Conservation (phyloP, 345 rosid species). For the Turnera subulata region DNA sequence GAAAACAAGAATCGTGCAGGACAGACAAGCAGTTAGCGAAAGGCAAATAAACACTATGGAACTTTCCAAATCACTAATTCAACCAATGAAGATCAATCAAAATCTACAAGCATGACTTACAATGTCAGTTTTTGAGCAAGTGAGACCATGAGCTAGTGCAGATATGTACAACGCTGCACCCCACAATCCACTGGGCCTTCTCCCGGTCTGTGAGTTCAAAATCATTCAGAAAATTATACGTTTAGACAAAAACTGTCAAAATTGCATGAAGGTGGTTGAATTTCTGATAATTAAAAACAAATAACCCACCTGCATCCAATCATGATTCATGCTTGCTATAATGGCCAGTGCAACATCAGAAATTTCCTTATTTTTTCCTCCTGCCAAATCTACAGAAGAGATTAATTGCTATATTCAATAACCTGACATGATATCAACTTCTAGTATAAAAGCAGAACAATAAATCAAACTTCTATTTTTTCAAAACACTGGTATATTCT, state of each 20-base stretch:
- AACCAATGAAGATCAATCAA: too few species aligned
- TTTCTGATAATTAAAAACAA: constrained; percentile 12
- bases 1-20: not conserved
- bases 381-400: constrained; percentile 45
- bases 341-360: constrained; percentile 55
- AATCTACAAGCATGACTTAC: too few species aligned
- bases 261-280: constrained; percentile 2
- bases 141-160: constrained; percentile 78
- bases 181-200: constrained; percentile 95
- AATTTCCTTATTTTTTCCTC: constrained; percentile 52
- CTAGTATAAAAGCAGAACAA: too few species aligned
- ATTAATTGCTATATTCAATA: constrained; percentile 1
- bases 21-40: too few species aligned
- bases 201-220: constrained; percentile 66
- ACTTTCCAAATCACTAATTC: too few species aligned
- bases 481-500: too few species aligned
- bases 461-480: too few species aligned
- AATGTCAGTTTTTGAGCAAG: constrained; percentile 63
- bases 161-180: constrained; percentile 93
- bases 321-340: constrained; percentile 92
- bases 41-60: too few species aligned
- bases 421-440: not conserved
- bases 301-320: constrained; percentile 83
- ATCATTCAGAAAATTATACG: not conserved
- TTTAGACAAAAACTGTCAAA: not conserved